phyloP scores from a whole-genome alignment of 352 stramenopile species.

The Pythium chondricola region DNA sequence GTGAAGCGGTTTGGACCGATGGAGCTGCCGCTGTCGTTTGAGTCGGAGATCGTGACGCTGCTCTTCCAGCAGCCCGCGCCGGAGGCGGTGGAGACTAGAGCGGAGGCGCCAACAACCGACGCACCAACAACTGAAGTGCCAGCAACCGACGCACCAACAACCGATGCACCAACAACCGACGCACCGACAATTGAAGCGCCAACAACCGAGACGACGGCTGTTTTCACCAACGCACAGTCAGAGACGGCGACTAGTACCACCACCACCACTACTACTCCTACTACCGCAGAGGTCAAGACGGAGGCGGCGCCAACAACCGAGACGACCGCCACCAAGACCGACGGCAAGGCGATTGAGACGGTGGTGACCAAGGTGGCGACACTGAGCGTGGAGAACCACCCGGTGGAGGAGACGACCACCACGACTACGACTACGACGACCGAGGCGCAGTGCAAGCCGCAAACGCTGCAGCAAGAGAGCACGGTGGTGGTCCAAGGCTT shows the following conservation, averaged over 20 bases:
- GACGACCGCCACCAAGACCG: neutral
- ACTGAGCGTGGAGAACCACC: constrained; percentile 17
- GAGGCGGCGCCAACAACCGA: neutral
- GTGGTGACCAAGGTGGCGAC: constrained; percentile 7
- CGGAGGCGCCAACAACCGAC: constrained; percentile 18
- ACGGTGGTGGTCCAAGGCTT: constrained; percentile 1
- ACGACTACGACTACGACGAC: constrained; percentile 8
- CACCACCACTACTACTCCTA: neutral
- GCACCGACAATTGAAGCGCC: neutral
- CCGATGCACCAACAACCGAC: neutral
- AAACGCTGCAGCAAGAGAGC: neutral
- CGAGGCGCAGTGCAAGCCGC: neutral
- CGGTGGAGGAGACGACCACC: constrained; percentile 5
- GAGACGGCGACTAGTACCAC: no score
- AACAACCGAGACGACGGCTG: no score
- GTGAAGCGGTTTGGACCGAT: constrained; percentile 69
- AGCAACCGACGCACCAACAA: neutral
- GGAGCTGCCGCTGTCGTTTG: constrained; percentile 63
- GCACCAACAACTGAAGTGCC: neutral
- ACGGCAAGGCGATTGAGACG: constrained; percentile 3
- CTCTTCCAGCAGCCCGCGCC: constrained; percentile 27
- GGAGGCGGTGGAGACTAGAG: constrained; percentile 20
- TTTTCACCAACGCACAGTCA: no score
- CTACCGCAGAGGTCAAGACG: neutral
- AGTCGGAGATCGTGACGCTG: constrained; percentile 71